phyloP scores from a whole-genome alignment of 148 eudicot genomes.

The Vaccinium corymbosum region DNA sequence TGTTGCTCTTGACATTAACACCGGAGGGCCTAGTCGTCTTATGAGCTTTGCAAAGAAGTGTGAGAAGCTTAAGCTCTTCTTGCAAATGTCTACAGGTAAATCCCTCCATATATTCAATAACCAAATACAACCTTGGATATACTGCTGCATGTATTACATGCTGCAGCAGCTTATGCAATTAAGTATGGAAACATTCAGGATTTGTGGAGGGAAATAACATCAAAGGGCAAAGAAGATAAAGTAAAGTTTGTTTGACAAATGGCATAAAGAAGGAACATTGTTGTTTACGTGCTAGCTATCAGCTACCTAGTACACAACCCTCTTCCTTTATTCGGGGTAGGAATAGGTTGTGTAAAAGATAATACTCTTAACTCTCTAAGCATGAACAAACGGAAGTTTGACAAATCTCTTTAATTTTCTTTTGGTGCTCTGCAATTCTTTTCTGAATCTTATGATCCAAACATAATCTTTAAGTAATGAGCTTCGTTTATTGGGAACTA shows the following conservation, averaged over 20 bases:
- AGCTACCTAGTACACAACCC: neutral
- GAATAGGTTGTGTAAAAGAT: neutral
- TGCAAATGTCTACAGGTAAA: slow-evolving; percentile 87
- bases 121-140: neutral
- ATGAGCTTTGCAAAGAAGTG: slow-evolving; percentile 81
- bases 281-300: neutral
- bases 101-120: neutral
- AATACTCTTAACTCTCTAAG: neutral
- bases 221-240: neutral
- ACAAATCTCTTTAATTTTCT: neutral
- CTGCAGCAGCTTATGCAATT: slow-evolving; percentile 4
- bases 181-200: neutral
- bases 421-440: neutral
- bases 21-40: slow-evolving; percentile 83
- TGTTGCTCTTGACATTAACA: slow-evolving; percentile 85
- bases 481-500: neutral
- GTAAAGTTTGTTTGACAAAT: neutral
- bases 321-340: neutral
- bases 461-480: neutral
- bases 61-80: slow-evolving; percentile 71
- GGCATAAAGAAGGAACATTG: neutral
- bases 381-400: neutral
- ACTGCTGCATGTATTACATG: neutral
- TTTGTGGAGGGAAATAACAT: neutral
- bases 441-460: neutral